Conservation (phyloP, 1,139 yeast genomes). For the Yamadazyma atmosphaerica region DNA sequence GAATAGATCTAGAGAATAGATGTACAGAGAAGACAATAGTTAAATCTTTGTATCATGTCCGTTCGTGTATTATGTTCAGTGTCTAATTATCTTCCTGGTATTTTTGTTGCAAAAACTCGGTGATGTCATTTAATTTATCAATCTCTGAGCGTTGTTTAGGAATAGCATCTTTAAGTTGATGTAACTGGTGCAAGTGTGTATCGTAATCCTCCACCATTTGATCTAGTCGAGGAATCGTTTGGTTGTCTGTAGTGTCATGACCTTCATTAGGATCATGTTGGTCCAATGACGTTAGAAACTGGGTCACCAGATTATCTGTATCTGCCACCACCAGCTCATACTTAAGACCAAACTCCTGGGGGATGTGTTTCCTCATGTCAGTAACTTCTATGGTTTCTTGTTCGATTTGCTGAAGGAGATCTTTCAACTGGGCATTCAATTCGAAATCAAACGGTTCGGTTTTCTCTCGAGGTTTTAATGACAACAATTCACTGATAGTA, state of each 20-base stretch:
- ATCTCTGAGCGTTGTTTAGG: conserved; percentile 37
- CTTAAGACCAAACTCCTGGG: conserved; percentile 30
- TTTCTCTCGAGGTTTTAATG: conserved; percentile 36
- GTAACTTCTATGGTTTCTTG: conserved; percentile 56
- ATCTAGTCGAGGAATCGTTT: conserved; percentile 11
- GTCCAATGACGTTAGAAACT: conserved; percentile 20
- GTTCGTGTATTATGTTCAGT: no score
- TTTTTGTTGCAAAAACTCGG: conserved; percentile 29
- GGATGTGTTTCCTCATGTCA: conserved; percentile 52
- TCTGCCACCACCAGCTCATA: conserved; percentile 29
- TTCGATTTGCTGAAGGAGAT: conserved; percentile 55
- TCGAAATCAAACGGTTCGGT: conserved; percentile 66
- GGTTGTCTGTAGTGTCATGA: conserved; percentile 1
- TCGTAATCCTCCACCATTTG: conserved; percentile 29
- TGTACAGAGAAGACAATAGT: not conserved
- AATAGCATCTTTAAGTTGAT: conserved; percentile 26
- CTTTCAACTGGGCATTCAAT: conserved; percentile 54
- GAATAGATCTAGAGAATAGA: not conserved
- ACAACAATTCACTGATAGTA: conserved; percentile 25
- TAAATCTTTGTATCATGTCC: no score
- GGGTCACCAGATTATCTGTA: conserved; percentile 36
- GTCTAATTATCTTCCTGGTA: conserved; percentile 14
- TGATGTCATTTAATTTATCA: conserved; percentile 29
- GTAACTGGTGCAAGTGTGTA: conserved; percentile 18
- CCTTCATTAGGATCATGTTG: conserved; percentile 14